Evolutionary conservation across 2,329 filamentous ascomycete genomes (phyloP), one percentile per base, ranked within the genome.

Genomic region (Epichloe coenophiala): DNA sequence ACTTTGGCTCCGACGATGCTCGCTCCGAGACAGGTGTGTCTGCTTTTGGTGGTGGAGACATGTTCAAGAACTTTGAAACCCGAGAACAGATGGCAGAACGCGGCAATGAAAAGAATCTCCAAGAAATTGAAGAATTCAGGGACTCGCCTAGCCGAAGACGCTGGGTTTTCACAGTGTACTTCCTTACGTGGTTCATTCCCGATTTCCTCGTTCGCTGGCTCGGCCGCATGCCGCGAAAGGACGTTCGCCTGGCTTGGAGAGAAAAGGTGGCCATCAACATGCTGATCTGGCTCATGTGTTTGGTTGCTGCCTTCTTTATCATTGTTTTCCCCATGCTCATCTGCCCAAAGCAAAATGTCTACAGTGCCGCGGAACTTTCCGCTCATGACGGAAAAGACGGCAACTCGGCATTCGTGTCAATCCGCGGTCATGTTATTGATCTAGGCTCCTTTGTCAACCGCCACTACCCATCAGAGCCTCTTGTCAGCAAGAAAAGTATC

Each of bases 181-280:
- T 85, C 35, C 70, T 98, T 54, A 98, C 93, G 3, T 98, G 82
- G 74, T 88, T 83, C 58, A 72, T 95, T 44, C 93, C 93, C 5
- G 90, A 96, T 63, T 86, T 95, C 59, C 61, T 84, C 42, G 86
- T 97, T 63, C 79, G 81, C 49, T 74, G 75, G 59, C 54, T 95
- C 40, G 91, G 91, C 21, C 78, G 86, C 48, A 96, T 96, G 84
- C 78, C 85, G 53, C 86, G 93, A 54, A 94, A 94, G 64, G 93
- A 98, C 65, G 81, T 98, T 8, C 86, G 90, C 23, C 76, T 86
- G 64, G 93, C 93, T 1, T 98, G 93, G 93, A 79, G 93, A 63
- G 93, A 98, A 67, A 98, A 98, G 74, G 66, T 98, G 53, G 91
- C 93, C 49, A 98, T 98, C 76, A 98, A 98, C 72, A 75, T 98